Evolutionary conservation across 345 rosid species (phyloP).

Genomic region (Eutrema yunnanense): DNA sequence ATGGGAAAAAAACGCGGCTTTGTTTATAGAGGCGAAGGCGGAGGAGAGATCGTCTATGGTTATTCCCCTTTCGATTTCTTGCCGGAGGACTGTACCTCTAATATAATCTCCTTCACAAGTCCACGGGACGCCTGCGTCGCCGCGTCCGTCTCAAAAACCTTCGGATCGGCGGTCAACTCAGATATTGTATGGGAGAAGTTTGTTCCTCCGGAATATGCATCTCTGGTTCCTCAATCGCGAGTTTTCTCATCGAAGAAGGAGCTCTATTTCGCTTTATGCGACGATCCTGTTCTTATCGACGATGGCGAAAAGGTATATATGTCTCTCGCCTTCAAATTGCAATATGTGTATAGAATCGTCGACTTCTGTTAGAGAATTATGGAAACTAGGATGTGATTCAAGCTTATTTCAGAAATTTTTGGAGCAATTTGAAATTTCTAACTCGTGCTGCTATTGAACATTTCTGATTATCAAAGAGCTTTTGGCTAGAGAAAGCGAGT

Average conservation of each 20-base stretch:
- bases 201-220: constrained; percentile 38
- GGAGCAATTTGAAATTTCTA: no score
- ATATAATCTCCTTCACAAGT: constrained; percentile 35
- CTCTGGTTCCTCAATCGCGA: background rate
- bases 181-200: constrained; percentile 46
- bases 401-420: background rate
- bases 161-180: constrained; percentile 34
- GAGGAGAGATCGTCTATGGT: background rate
- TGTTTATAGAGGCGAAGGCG: background rate
- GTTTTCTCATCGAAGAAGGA: constrained; percentile 34
- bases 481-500: constrained; percentile 11
- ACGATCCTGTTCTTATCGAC: constrained; percentile 33
- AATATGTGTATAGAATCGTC: background rate
- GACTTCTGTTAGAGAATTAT: background rate
- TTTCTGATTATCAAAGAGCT: background rate
- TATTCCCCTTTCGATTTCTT: background rate
- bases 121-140: constrained; percentile 39
- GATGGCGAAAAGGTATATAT: constrained; percentile 38
- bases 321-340: background rate
- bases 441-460: background rate
- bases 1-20: no score
- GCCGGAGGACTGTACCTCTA: constrained; percentile 39
- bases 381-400: background rate
- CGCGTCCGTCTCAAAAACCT: constrained; percentile 30
- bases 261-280: constrained; percentile 40